Conservation (phyloP, 805 yeast genomes). For the Wickerhamomyces xylosicus region DNA sequence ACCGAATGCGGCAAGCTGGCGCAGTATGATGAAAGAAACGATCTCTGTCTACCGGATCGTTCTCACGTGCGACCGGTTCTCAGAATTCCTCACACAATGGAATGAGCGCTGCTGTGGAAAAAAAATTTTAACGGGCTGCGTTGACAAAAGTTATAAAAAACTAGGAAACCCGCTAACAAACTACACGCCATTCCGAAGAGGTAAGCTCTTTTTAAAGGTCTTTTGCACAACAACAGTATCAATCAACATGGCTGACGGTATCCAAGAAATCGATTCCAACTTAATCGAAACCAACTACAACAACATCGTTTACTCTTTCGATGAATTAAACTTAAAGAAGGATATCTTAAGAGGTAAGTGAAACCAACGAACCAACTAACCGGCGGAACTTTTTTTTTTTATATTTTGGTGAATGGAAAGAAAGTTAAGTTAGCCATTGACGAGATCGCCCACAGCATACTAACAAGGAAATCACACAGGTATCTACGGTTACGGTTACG, state of each 20-base stretch:
- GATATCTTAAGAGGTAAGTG: constrained; percentile 36
- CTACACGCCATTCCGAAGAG: background rate
- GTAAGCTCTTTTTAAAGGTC: background rate
- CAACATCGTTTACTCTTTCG: constrained; percentile 73
- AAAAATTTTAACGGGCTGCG: background rate
- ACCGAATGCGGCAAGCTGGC: too few species aligned
- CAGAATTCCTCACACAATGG: too few species aligned
- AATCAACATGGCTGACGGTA: constrained; percentile 42
- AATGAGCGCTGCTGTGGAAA: too few species aligned
- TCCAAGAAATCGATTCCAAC: constrained; percentile 71
- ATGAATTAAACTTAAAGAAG: constrained; percentile 69
- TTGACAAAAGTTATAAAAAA: background rate
- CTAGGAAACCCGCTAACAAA: background rate
- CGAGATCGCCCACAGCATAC: constrained; percentile 1
- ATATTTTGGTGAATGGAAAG: background rate
- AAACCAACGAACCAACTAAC: background rate
- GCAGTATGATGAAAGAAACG: too few species aligned
- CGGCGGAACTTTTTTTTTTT: background rate
- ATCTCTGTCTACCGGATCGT: too few species aligned
- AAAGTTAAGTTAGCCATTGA: background rate
- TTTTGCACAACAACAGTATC: background rate
- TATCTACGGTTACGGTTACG: constrained; percentile 88
- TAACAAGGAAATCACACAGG: constrained; percentile 36
- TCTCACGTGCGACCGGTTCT: too few species aligned
- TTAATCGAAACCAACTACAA: constrained; percentile 93